These are phyloP conservation scores for Lactarius indigo DNA, from an alignment of 768 basidiomycete species.

Conservation along the genomic window DNA sequence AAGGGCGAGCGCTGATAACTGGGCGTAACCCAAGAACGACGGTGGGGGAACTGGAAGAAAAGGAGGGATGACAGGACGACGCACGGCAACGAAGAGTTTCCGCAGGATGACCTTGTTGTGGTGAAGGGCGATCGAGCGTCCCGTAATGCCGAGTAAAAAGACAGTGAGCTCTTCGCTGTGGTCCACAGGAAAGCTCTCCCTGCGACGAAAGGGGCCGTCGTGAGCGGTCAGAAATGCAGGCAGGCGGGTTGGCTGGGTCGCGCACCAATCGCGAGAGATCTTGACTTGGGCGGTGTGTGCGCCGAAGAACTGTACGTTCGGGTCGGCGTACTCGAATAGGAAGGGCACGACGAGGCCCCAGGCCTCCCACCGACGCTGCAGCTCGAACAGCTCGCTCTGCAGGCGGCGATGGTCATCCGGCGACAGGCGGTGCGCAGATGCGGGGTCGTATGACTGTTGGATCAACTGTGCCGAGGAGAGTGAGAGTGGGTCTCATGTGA, in stretches of 20 bases:
- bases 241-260: not conserved
- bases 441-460: slow-evolving; percentile 52
- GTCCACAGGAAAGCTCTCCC: slow-evolving; percentile 72
- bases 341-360: slow-evolving; percentile 84
- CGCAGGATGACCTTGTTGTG: slow-evolving; percentile 71
- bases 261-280: slow-evolving; percentile 89
- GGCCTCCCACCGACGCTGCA: slow-evolving; percentile 72
- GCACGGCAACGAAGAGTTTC: slow-evolving; percentile 84
- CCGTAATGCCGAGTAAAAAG: slow-evolving; percentile 66
- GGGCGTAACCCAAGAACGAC: not conserved
- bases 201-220: slow-evolving; percentile 29
- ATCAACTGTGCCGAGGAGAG: slow-evolving; percentile 49
- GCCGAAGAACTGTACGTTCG: slow-evolving; percentile 91
- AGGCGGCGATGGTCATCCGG: slow-evolving; percentile 59
- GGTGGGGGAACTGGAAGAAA: slow-evolving; percentile 4
- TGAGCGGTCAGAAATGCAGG: not conserved
- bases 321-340: slow-evolving; percentile 57
- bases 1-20: slow-evolving; percentile 52
- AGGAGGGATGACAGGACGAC: slow-evolving; percentile 29
- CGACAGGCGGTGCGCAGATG: slow-evolving; percentile 46
- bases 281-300: slow-evolving; percentile 94
- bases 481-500: not conserved
- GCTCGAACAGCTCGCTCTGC: slow-evolving; percentile 71
- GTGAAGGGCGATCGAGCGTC: slow-evolving; percentile 55
- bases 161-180: slow-evolving; percentile 57